phyloP scores from a whole-genome alignment of 2,329 filamentous ascomycete species.

The Microcyclospora pomicola region DNA sequence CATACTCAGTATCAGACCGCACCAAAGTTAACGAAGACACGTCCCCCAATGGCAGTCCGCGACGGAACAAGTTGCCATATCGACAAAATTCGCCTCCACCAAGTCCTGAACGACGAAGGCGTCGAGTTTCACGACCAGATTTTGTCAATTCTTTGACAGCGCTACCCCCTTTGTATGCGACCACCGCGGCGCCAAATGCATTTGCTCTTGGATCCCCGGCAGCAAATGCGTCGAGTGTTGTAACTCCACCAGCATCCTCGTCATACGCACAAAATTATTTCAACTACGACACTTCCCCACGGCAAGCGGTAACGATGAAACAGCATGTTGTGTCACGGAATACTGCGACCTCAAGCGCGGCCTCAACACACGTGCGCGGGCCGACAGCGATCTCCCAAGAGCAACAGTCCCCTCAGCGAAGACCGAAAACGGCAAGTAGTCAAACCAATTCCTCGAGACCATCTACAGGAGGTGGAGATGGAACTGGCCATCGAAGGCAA shows the following conservation, averaged over 20 bases:
- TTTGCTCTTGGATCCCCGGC: conserved; percentile 21
- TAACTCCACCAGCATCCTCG: conserved; percentile 19
- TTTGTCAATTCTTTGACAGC: conserved; percentile 14
- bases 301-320: conserved; percentile 12
- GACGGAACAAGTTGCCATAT: conserved; percentile 12
- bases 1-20: conserved; percentile 20
- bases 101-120: conserved; percentile 15
- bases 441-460: too few species aligned
- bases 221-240: conserved; percentile 12
- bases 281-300: conserved; percentile 15
- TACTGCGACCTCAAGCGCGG: conserved; percentile 13
- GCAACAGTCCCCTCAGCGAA: conserved; percentile 3
- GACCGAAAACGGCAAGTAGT: conserved; percentile 2
- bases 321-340: conserved; percentile 13
- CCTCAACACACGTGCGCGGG: conserved; percentile 5
- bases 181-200: conserved; percentile 13
- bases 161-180: conserved; percentile 22
- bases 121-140: conserved; percentile 13
- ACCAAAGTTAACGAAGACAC: conserved; percentile 17
- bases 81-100: conserved; percentile 21
- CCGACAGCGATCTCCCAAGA: conserved; percentile 2
- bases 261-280: conserved; percentile 20
- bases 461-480: too few species aligned
- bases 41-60: conserved; percentile 27
- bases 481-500: neutral